Evolutionary conservation across 352 stramenopile species (phyloP).

Genomic region (Globisporangium rhizosaccharum): DNA sequence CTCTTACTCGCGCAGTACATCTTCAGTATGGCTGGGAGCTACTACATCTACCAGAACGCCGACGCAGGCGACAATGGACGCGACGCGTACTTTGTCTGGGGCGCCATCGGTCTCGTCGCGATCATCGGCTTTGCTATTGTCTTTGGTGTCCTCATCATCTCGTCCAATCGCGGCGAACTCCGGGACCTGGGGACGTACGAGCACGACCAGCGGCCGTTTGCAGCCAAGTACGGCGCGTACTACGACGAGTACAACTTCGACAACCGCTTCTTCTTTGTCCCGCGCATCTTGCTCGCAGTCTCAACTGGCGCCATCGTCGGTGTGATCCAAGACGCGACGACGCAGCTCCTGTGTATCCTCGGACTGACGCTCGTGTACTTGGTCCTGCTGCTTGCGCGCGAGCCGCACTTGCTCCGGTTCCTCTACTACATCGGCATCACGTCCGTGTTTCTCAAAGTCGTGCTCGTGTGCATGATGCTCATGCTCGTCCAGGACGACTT

Average conservation of each 20-base stretch:
- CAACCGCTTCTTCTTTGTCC: slow-evolving; percentile 87
- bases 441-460: slow-evolving; percentile 78
- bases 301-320: slow-evolving; percentile 69
- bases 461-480: slow-evolving; percentile 78
- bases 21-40: slow-evolving; percentile 79
- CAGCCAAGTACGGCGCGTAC: slow-evolving; percentile 79
- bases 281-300: slow-evolving; percentile 64
- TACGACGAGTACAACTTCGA: slow-evolving; percentile 89
- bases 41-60: slow-evolving; percentile 52
- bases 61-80: slow-evolving; percentile 15
- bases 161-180: slow-evolving; percentile 59
- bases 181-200: slow-evolving; percentile 69
- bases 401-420: slow-evolving; percentile 77
- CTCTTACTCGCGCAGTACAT: slow-evolving; percentile 84
- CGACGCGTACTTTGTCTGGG: slow-evolving; percentile 35
- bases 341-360: slow-evolving; percentile 72
- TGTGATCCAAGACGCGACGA: slow-evolving; percentile 55
- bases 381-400: slow-evolving; percentile 53
- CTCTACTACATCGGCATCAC: slow-evolving; percentile 79
- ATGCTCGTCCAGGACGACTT: slow-evolving; percentile 73
- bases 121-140: slow-evolving; percentile 53
- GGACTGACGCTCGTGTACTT: slow-evolving; percentile 67
- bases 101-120: slow-evolving; percentile 35
- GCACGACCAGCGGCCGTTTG: slow-evolving; percentile 75
- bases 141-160: slow-evolving; percentile 65